phyloP scores from a whole-genome alignment of 768 basidiomycete species.

The Serendipita indica region DNA sequence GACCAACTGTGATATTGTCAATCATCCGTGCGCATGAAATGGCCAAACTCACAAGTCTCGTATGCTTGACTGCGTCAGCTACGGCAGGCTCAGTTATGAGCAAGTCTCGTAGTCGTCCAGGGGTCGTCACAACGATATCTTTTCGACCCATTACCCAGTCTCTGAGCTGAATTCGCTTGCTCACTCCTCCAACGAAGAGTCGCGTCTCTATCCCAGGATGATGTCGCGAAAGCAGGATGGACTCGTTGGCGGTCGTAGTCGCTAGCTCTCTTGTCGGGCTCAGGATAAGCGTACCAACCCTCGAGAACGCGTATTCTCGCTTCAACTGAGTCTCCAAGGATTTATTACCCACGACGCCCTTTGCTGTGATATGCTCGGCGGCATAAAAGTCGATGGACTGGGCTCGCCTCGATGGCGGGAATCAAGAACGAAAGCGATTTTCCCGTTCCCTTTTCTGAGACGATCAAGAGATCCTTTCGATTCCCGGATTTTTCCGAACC shows the following conservation, averaged over 20 bases:
- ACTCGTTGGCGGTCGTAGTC: constrained; percentile 78
- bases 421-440: constrained; percentile 83
- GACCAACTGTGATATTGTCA: constrained; percentile 42
- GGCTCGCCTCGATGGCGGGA: constrained; percentile 67
- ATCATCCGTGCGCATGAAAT: constrained; percentile 10
- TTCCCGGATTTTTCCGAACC: constrained; percentile 22
- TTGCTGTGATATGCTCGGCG: constrained; percentile 28
- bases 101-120: constrained; percentile 72
- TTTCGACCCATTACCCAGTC: constrained; percentile 47
- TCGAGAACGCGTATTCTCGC: constrained; percentile 28
- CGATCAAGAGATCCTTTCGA: constrained; percentile 62
- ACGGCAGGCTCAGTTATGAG: constrained; percentile 45
- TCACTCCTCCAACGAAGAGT: constrained; percentile 64
- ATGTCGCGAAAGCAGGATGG: constrained; percentile 44
- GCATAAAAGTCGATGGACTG: constrained; percentile 37
- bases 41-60: constrained; percentile 39
- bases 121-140: constrained; percentile 80
- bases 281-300: constrained; percentile 64
- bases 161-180: constrained; percentile 48
- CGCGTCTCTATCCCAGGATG: constrained; percentile 52
- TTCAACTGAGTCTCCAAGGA: constrained; percentile 22
- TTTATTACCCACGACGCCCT: constrained; percentile 26
- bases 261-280: constrained; percentile 85
- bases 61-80: constrained; percentile 33
- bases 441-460: constrained; percentile 79